Conservation (phyloP, 2,329 filamentous ascomycete genomes). For the Penicillium capsulatum region DNA sequence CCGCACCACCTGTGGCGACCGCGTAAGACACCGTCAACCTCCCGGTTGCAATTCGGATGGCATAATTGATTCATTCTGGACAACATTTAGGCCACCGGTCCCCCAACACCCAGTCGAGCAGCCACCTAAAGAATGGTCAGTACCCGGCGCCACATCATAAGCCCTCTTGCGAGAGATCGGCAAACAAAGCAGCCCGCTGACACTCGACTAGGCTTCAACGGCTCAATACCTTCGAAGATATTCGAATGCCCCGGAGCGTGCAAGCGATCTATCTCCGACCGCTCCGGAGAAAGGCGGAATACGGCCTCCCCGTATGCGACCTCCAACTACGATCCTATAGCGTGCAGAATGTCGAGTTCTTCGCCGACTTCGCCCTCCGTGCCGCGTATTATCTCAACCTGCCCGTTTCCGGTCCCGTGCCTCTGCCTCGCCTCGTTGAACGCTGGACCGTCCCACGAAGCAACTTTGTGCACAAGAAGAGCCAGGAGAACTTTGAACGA, state of each 20-base stretch:
- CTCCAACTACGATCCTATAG: constrained; percentile 91
- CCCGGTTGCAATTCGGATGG: background rate
- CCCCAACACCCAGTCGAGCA: constrained; percentile 13
- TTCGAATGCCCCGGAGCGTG: constrained; percentile 70
- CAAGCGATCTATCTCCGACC: constrained; percentile 84
- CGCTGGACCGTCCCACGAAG: constrained; percentile 88
- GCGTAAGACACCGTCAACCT: constrained; percentile 18
- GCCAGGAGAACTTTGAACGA: constrained; percentile 95
- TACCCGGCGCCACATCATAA: constrained; percentile 1
- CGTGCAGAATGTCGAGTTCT: constrained; percentile 86
- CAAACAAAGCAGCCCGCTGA: constrained; percentile 9
- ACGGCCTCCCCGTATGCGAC: constrained; percentile 80
- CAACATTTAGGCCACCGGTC: constrained; percentile 10
- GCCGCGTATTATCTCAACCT: constrained; percentile 92
- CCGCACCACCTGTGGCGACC: background rate
- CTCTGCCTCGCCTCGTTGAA: constrained; percentile 80
- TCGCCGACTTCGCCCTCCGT: constrained; percentile 87
- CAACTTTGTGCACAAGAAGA: constrained; percentile 95
- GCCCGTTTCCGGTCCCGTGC: constrained; percentile 77
- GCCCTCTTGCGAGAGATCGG: background rate
- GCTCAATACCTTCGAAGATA: constrained; percentile 31
- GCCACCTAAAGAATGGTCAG: constrained; percentile 31
- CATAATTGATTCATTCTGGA: constrained; percentile 7
- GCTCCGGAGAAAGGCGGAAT: constrained; percentile 67
- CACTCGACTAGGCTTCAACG: constrained; percentile 32